Evolutionary conservation across 2,329 filamentous ascomycete species (phyloP), one percentile per base, ranked within the genome.

Genomic region (Cladosporium sp.): DNA sequence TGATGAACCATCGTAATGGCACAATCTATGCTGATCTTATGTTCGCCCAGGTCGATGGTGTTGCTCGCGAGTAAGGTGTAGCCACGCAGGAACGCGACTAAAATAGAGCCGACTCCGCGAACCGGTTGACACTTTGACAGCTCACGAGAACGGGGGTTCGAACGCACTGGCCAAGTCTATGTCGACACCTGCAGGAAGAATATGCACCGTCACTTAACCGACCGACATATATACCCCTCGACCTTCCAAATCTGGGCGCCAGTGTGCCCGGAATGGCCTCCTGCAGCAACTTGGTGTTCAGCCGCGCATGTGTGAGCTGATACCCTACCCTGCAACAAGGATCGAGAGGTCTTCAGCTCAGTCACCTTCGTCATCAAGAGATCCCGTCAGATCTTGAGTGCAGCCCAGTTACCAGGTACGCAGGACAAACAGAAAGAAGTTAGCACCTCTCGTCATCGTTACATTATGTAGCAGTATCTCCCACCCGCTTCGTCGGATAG

Each of bases 381-480:
- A 16, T 59, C 57, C 11, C 25, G 11, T 28, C 36, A 11, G 36
- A 21, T 25, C 23, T 49, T 36, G 23, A 30, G 39, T 30, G 16
- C 25, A 32, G 18, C 25, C 36, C 26, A 25, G n/a, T 23, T 21
- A n/a, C 25, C 30, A 60, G 58, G 25, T 26, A 32, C 23, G 28
- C 51, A 21, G 26, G 10, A 32, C 14, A 21, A 13, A 54, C 16
- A 54, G 51, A 5, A 46, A 21, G 39, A n/a, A 46, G 39, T 13
- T 11, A 23, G n/a, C 8, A 46, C 11, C 8, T n/a, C 8, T 13
- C 39, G 26, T 32, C 39, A 28, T 28, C n/a, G 6, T 13, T 23
- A 60, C 43, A 60, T 49, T 26, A 49, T 60, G 43, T 36, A 23
- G 58, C 58, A 48, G 43, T 36, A 26, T 18, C 25, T 30, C 21